A percentile compares a stretch with the other conserved stretches of the same genome.
Evolutionary conservation across 2,329 filamentous ascomycete genomes (phyloP).

Genomic region (Xylaria sp.): DNA sequence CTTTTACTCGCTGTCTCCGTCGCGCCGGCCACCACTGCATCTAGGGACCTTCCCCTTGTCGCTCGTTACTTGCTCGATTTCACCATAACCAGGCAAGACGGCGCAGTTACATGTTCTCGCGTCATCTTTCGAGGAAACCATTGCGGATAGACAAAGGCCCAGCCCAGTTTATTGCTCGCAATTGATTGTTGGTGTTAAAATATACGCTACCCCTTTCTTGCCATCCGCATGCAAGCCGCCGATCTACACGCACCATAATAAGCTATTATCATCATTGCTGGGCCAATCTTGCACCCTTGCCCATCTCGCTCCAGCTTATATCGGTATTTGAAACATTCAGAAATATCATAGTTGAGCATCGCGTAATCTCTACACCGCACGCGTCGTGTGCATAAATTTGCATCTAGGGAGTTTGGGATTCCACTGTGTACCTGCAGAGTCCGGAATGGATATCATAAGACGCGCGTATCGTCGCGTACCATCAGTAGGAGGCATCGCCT

Average conservation of each 20-base stretch:
- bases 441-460: conserved; percentile 67
- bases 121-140: conserved; percentile 30
- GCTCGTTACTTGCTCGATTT: conserved; percentile 44
- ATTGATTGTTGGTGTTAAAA: conserved; percentile 35
- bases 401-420: conserved; percentile 13
- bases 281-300: not conserved
- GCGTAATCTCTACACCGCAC: conserved; percentile 25
- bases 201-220: conserved; percentile 28
- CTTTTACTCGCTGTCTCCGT: not conserved
- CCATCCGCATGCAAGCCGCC: conserved; percentile 23
- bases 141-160: conserved; percentile 34
- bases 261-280: conserved; percentile 21
- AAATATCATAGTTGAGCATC: conserved; percentile 32
- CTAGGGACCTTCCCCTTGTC: conserved; percentile 40
- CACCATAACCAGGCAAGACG: conserved; percentile 21
- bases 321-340: conserved; percentile 16
- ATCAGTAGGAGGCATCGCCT: conserved; percentile 50
- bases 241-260: conserved; percentile 22
- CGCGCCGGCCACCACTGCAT: conserved; percentile 13
- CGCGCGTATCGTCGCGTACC: conserved; percentile 64
- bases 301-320: conserved; percentile 14
- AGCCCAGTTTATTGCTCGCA: conserved; percentile 26
- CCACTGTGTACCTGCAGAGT: conserved; percentile 33
- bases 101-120: conserved; percentile 16
- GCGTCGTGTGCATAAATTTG: conserved; percentile 14